Evolutionary conservation across 2,329 filamentous ascomycete species (phyloP), one percentile per base, ranked within the genome.

Genomic region (Chaetomium globosum): DNA sequence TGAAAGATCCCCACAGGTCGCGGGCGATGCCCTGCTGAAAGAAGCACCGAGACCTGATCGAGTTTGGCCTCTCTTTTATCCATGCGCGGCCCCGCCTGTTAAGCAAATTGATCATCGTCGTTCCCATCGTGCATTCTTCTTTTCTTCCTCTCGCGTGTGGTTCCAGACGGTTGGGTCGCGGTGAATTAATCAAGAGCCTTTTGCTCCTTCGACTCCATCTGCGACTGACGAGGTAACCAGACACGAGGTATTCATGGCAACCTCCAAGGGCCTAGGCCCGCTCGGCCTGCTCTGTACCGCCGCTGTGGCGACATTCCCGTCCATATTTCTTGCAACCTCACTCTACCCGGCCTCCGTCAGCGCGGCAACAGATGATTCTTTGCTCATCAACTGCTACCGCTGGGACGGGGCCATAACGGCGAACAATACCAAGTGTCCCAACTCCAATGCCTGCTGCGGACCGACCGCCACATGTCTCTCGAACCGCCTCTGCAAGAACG

Each of bases 361-460:
- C 26, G 51, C 12, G 7, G 55, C 56, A 19, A 43, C 52, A 4
- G 30, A 51, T 16, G 30, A 52, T 9, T 10, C n/a, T 30, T 31
- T 56, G 6, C 28, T 65, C 7, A 69, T 69, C 43, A 33, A 59
- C n/a, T 69, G 67, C 52, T 69, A 59, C 46, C 53, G 61, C 23
- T 59, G 62, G 30, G 53, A 59, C 31, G 67, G 65, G 1, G 21
- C 12, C 3, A n/a, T 58, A 1, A 54, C 54, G 10, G 21, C 39
- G 26, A 63, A 65, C 67, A 63, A 67, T 36, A 63, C 63, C 16
- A 57, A 39, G 26, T 69, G 67, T 31, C 67, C 67, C 7, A 62
- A 64, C 13, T 69, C 67, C 26, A 66, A 69, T n/a, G 54, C 64
- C 2, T 69, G 67, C 49, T 69, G 67, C 52, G 65, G 65, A 7